Base-by-base conservation (phyloP, 352 stramenopile species). In the Pythium aquatile region DNA sequence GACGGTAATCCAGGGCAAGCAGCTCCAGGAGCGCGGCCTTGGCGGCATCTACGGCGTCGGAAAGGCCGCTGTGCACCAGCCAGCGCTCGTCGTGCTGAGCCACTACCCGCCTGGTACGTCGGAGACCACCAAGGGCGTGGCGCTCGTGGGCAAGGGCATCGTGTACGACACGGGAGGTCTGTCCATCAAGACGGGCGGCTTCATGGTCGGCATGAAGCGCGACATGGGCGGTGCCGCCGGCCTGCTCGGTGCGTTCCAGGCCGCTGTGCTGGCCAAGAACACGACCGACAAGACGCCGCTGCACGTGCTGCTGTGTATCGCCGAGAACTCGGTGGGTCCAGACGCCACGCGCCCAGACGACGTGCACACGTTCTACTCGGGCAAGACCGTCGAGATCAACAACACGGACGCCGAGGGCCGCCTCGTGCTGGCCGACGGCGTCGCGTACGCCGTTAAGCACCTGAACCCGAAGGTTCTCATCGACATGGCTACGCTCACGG, bases 331-430 rank as follows among this genome's bases (percentile, higher is more conserved):
- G 32, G 95, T 99, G 48, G 89, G 85, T 2, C 83, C 93, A 0
- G 70, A 85, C 0, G 82, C 94, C 8, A 94, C 93, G 51, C 85
- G 94, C 44, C 93, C 96, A n/a, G 95, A 99, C 73, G 94, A 98
- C 69, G 92, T 98, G 54, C 83, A 98, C 44, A 87, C 76, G 26
- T 80, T 97, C 68, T 98, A 98, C 75, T 98, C 88, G 57, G 95
- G 93, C 56, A 98, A 98, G 75, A 98, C 92, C 2, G 95, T 98
- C 8, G 96, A 99, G 76, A 91, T 99, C 68, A 99, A 99, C 80
- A 99, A 99, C 74, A 97, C 87, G 42, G 95, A 99, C 73, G 96
- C 96, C 8, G 95, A 99, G 74, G 95, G 95, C 16, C 81, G 96
- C 20, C 76, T 99, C 10, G 94, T 98, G 17, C 75, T 99, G n/a